phyloP scores from a whole-genome alignment of 1,284 basidiomycete genomes.

The Somion occarium region DNA sequence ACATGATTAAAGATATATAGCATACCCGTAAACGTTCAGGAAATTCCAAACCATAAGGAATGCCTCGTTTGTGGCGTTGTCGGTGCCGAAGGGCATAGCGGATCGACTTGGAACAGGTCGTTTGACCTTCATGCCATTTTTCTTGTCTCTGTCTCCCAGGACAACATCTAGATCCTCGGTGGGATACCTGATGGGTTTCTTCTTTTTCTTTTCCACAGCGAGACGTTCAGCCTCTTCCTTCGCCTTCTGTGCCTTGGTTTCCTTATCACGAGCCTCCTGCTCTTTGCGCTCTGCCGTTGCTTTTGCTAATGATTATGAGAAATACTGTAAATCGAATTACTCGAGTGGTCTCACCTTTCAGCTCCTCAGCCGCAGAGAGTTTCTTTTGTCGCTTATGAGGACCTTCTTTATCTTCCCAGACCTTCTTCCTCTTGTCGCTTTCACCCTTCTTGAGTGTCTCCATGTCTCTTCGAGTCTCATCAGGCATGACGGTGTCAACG shows the following conservation, averaged over 20 bases:
- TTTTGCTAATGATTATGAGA: constrained; percentile 27
- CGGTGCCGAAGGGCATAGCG: constrained; percentile 73
- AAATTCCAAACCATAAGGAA: constrained; percentile 93
- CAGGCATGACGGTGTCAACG: constrained; percentile 81
- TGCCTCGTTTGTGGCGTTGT: constrained; percentile 69
- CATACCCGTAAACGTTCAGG: constrained; percentile 86
- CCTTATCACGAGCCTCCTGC: constrained; percentile 62
- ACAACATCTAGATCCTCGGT: constrained; percentile 81
- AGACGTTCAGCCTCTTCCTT: constrained; percentile 70
- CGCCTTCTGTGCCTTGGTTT: constrained; percentile 58
- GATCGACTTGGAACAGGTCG: constrained; percentile 64
- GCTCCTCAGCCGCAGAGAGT: constrained; percentile 62
- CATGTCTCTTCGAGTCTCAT: constrained; percentile 76
- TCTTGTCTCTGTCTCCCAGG: constrained; percentile 73
- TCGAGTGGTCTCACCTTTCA: constrained; percentile 63
- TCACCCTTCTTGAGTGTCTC: constrained; percentile 80
- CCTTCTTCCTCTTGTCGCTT: constrained; percentile 85
- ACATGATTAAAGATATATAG: background rate
- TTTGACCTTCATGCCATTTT: constrained; percentile 62
- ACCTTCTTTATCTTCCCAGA: constrained; percentile 81
- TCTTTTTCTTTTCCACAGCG: constrained; percentile 79
- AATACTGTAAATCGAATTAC: background rate
- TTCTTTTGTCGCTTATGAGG: constrained; percentile 78
- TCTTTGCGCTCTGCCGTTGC: constrained; percentile 53
- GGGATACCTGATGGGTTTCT: constrained; percentile 84